phyloP scores from a whole-genome alignment of 108 stramenopile genomes.

The Schizochytrium sp. region DNA sequence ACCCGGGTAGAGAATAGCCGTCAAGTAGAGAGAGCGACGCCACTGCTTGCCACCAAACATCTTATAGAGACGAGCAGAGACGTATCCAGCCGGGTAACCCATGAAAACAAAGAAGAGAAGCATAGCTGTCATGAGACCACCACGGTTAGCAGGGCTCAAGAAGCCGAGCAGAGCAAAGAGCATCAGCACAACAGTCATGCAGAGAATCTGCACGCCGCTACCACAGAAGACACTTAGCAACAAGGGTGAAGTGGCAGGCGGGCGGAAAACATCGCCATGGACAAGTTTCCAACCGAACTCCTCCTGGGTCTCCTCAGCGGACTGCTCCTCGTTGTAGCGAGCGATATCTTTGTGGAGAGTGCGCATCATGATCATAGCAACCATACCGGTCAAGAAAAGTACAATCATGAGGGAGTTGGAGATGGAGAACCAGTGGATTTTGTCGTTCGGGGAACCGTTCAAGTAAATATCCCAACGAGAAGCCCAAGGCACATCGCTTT shows the following conservation, averaged over 20 bases:
- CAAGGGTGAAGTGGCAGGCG: constrained; percentile 85
- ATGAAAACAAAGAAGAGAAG: constrained; percentile 93
- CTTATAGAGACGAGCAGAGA: constrained; percentile 94
- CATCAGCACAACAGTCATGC: constrained; percentile 88
- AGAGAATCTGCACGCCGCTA: constrained; percentile 88
- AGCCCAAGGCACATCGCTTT: constrained; percentile 88
- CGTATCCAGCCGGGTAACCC: constrained; percentile 92
- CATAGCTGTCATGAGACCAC: constrained; percentile 94
- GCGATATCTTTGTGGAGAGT: constrained; percentile 94
- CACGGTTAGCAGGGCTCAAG: constrained; percentile 93
- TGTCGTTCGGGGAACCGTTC: constrained; percentile 89
- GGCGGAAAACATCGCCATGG: constrained; percentile 96
- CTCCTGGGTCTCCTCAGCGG: constrained; percentile 83
- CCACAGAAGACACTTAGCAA: constrained; percentile 88
- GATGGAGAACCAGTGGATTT: constrained; percentile 99
- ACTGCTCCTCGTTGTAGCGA: constrained; percentile 96
- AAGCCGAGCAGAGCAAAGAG: constrained; percentile 94
- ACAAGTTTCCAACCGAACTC: constrained; percentile 98
- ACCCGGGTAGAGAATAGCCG: constrained; percentile 87
- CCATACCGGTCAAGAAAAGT: constrained; percentile 94
- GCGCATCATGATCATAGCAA: constrained; percentile 94
- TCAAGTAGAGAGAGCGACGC: constrained; percentile 84
- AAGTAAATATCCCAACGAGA: constrained; percentile 99
- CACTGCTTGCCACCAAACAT: constrained; percentile 94
- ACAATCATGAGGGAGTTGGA: constrained; percentile 98